Evolutionary conservation across 169 alveolate genomes (phyloP).

Genomic region (Hepatocystis sp.): DNA sequence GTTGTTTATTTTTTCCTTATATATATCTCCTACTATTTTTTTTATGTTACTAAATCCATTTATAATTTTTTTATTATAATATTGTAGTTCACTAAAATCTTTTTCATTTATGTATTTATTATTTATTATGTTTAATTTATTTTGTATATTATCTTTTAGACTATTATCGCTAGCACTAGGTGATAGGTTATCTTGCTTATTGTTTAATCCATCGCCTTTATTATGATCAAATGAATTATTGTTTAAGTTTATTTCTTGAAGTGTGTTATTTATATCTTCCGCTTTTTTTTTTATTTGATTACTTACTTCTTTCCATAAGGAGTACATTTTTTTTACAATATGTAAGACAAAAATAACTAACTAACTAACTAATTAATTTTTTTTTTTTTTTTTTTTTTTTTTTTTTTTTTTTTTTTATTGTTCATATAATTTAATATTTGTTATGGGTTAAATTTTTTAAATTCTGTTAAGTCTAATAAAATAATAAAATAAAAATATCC

Average conservation of each 20-base stretch:
- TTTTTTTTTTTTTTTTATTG: too few relatives aligned
- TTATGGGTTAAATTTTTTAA: too few relatives aligned
- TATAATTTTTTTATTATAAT: slow-evolving; percentile 49
- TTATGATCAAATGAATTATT: neutral
- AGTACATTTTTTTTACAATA: slow-evolving; percentile 18
- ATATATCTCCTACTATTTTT: slow-evolving; percentile 62
- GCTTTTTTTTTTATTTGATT: slow-evolving; percentile 73
- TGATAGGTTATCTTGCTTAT: neutral
- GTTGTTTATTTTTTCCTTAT: slow-evolving; percentile 39
- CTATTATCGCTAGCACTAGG: slow-evolving; percentile 1
- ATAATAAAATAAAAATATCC: too few relatives aligned
- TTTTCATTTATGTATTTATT: slow-evolving; percentile 31
- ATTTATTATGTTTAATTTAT: slow-evolving; percentile 44
- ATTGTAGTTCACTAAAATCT: slow-evolving; percentile 42
- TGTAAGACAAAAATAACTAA: neutral
- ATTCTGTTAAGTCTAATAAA: too few relatives aligned
- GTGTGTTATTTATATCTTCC: slow-evolving; percentile 47
- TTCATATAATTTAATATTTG: too few relatives aligned
- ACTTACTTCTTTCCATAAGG: slow-evolving; percentile 75
- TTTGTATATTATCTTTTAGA: slow-evolving; percentile 20
- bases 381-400: too few relatives aligned
- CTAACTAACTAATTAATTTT: too few relatives aligned
- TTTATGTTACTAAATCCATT: slow-evolving; percentile 62
- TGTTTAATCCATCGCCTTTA: neutral
- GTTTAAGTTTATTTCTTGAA: slow-evolving; percentile 51